Evolutionary conservation across 2,329 filamentous ascomycete species (phyloP).

Genomic region (Xylaria sp.): DNA sequence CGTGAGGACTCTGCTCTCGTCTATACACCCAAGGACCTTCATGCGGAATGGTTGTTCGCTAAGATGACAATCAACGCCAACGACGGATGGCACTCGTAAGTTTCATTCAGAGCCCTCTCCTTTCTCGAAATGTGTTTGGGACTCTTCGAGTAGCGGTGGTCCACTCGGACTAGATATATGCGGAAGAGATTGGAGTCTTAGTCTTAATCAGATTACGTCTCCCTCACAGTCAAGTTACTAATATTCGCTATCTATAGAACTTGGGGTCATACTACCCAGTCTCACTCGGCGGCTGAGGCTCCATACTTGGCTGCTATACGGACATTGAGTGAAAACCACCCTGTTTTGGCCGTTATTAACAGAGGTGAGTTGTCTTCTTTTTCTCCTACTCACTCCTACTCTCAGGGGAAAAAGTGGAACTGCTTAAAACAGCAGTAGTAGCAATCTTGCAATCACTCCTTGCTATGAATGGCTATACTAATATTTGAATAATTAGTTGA

Average conservation of each 20-base stretch:
- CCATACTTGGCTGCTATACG: slow-evolving; percentile 58
- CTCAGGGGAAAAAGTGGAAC: neutral
- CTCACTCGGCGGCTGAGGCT: slow-evolving; percentile 58
- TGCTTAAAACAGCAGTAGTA: neutral
- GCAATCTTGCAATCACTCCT: neutral
- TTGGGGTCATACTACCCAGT: slow-evolving; percentile 56
- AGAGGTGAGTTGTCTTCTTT: slow-evolving; percentile 46
- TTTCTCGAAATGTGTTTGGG: neutral
- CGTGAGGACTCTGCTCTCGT: slow-evolving; percentile 49
- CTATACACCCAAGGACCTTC: slow-evolving; percentile 59
- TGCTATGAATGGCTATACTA: neutral
- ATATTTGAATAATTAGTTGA: slow-evolving; percentile 41
- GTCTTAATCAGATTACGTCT: neutral
- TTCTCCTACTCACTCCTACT: neutral
- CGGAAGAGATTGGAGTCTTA: neutral
- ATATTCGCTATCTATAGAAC: slow-evolving; percentile 43
- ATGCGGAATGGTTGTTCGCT: slow-evolving; percentile 61
- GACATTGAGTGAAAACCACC: slow-evolving; percentile 58
- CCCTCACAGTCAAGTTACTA: slow-evolving; percentile 1
- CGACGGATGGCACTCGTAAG: slow-evolving; percentile 56
- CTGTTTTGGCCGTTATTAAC: slow-evolving; percentile 54
- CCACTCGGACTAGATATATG: too few species aligned
- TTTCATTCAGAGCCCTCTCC: slow-evolving; percentile 10
- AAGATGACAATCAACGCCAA: slow-evolving; percentile 64
- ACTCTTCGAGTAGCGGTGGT: neutral